Percentiles rank a stretch among this genome's conserved stretches.
phyloP scores from a whole-genome alignment of 2,329 filamentous ascomycete genomes.

The Aspergillus unguis region DNA sequence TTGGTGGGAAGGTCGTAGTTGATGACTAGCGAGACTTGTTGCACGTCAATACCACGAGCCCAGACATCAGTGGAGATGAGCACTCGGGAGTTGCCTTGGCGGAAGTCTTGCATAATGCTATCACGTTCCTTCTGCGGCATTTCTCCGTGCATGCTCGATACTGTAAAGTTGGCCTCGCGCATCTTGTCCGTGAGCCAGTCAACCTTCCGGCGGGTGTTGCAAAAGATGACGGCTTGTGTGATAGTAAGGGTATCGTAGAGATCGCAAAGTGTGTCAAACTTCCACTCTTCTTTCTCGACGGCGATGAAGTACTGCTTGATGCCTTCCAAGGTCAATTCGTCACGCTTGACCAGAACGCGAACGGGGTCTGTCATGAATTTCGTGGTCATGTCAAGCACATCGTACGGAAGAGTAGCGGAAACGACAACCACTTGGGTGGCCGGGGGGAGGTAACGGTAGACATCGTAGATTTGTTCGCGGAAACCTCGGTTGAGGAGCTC shows the following conservation, averaged over 20 bases:
- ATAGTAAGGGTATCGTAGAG: constrained; percentile 98
- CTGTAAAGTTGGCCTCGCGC: constrained; percentile 97
- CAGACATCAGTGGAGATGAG: constrained; percentile 97
- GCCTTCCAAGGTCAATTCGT: constrained; percentile 94
- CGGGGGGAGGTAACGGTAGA: constrained; percentile 93
- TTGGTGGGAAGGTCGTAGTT: constrained; percentile 98
- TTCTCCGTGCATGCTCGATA: constrained; percentile 97
- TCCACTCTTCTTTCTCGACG: constrained; percentile 99
- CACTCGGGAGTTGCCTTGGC: constrained; percentile 92
- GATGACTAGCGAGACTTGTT: constrained; percentile 97
- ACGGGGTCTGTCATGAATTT: constrained; percentile 99
- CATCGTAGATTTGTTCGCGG: constrained; percentile 97
- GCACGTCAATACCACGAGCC: constrained; percentile 97
- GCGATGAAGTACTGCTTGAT: constrained; percentile 99
- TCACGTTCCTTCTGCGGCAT: constrained; percentile 99
- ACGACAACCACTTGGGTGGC: constrained; percentile 98
- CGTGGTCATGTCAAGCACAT: constrained; percentile 97
- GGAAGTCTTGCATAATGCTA: constrained; percentile 98
- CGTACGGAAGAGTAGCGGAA: constrained; percentile 92
- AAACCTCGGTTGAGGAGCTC: constrained; percentile 89
- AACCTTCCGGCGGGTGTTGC: constrained; percentile 97
- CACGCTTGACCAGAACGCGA: constrained; percentile 95
- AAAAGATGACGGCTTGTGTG: constrained; percentile 98
- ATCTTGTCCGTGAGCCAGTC: constrained; percentile 99
- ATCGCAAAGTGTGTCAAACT: constrained; percentile 97